A percentile compares a stretch with the other conserved stretches of the same genome.
Evolutionary conservation across 2,329 filamentous ascomycete genomes (phyloP).

Genomic region (Microcera coccophila): DNA sequence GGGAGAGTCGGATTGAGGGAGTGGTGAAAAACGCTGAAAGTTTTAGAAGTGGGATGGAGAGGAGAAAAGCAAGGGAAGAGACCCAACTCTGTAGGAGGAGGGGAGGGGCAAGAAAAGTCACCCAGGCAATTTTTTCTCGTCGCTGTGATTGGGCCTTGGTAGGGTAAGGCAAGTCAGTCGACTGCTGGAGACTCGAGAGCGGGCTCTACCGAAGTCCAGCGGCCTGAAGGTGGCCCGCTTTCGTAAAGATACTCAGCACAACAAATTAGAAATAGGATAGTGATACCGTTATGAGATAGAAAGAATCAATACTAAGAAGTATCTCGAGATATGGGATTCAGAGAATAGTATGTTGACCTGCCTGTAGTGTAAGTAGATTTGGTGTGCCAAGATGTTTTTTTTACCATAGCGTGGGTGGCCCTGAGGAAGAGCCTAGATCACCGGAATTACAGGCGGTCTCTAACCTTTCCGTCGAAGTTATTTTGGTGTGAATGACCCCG

Average conservation of each 20-base stretch:
- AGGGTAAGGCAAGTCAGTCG: conserved; percentile 25
- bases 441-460: no score
- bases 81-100: conserved; percentile 24
- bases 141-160: conserved; percentile 36
- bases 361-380: no score
- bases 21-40: conserved; percentile 23
- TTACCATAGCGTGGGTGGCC: no score
- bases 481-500: background rate
- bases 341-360: no score
- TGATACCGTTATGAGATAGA: no score
- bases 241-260: no score
- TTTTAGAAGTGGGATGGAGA: conserved; percentile 29
- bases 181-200: conserved; percentile 14
- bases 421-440: no score
- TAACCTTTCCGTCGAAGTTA: background rate
- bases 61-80: conserved; percentile 29
- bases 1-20: conserved; percentile 24
- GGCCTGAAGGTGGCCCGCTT: background rate
- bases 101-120: conserved; percentile 33
- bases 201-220: conserved; percentile 18
- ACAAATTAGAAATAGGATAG: no score
- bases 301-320: no score
- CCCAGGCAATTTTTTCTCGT: conserved; percentile 37
- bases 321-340: no score
- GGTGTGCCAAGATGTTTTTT: no score